phyloP scores from a whole-genome alignment of 2,329 filamentous ascomycete species.

The Venturia effusa region DNA sequence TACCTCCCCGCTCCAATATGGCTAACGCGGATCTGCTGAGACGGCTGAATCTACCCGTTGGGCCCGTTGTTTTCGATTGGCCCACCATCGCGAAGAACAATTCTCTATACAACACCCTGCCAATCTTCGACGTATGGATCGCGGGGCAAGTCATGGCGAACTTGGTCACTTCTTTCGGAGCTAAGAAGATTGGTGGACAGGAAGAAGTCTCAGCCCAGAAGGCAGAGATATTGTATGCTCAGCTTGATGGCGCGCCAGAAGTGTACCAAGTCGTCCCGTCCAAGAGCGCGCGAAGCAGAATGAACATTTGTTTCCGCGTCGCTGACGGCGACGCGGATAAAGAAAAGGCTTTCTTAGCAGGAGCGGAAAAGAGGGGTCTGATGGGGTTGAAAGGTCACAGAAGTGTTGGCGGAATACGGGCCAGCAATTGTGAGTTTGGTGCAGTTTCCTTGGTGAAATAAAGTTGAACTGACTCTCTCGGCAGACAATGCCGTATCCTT shows the following conservation, averaged over 20 bases:
- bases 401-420: slow-evolving; percentile 74
- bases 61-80: slow-evolving; percentile 72
- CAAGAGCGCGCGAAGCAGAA: slow-evolving; percentile 65
- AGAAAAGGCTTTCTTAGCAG: slow-evolving; percentile 71
- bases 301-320: slow-evolving; percentile 93
- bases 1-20: slow-evolving; percentile 56
- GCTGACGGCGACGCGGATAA: slow-evolving; percentile 52
- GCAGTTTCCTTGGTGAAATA: not conserved
- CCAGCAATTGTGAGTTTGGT: slow-evolving; percentile 55
- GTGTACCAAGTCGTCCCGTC: slow-evolving; percentile 72
- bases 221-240: slow-evolving; percentile 62
- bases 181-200: slow-evolving; percentile 64
- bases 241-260: slow-evolving; percentile 61
- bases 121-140: slow-evolving; percentile 89
- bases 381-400: slow-evolving; percentile 83
- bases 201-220: slow-evolving; percentile 64
- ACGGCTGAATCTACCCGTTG: slow-evolving; percentile 62
- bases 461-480: not conserved
- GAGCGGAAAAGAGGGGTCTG: slow-evolving; percentile 56
- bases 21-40: slow-evolving; percentile 61
- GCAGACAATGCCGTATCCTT: slow-evolving; percentile 65
- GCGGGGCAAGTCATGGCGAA: slow-evolving; percentile 79
- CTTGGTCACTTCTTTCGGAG: slow-evolving; percentile 53
- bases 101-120: slow-evolving; percentile 89
- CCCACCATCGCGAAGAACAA: slow-evolving; percentile 84